phyloP scores from a whole-genome alignment of 768 basidiomycete genomes.

The Boletellus sp. region DNA sequence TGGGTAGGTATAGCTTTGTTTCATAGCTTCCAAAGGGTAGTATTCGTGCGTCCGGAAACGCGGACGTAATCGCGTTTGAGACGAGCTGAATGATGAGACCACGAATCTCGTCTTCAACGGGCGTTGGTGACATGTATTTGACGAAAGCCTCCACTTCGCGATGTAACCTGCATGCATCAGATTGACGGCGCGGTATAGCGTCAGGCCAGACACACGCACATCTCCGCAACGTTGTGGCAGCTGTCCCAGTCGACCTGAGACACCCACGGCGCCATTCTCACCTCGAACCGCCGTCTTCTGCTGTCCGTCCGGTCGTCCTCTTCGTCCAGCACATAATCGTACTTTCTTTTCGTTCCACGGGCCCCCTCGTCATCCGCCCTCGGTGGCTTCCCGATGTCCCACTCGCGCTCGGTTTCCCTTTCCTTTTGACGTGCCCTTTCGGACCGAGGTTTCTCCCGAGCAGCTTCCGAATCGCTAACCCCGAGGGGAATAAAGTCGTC shows the following conservation, averaged over 20 bases:
- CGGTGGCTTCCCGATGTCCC: conserved; percentile 36
- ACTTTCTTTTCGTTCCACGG: conserved; percentile 42
- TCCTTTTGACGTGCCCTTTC: conserved; percentile 22
- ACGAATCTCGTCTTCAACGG: conserved; percentile 81
- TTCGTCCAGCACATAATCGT: conserved; percentile 41
- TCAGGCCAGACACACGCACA: conserved; percentile 49
- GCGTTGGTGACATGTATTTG: conserved; percentile 82
- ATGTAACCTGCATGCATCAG: conserved; percentile 58
- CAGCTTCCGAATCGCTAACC: conserved; percentile 15
- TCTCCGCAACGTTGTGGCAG: conserved; percentile 76
- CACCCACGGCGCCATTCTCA: conserved; percentile 68
- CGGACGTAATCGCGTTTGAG: conserved; percentile 53
- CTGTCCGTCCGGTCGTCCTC: conserved; percentile 38
- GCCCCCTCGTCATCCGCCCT: conserved; percentile 22
- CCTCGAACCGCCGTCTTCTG: conserved; percentile 50
- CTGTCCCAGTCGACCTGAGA: conserved; percentile 63
- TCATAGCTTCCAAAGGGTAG: conserved; percentile 90
- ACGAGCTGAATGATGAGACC: conserved; percentile 69
- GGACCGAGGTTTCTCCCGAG: conserved; percentile 8
- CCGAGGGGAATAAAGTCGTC: conserved; percentile 33
- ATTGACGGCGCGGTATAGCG: conserved; percentile 4
- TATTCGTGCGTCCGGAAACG: conserved; percentile 78
- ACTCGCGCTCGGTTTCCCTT: conserved; percentile 33
- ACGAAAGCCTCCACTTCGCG: conserved; percentile 83
- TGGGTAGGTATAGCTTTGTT: conserved; percentile 90